Base-by-base conservation (phyloP, 768 basidiomycete species). In the Pleurotus citrinopileatus region DNA sequence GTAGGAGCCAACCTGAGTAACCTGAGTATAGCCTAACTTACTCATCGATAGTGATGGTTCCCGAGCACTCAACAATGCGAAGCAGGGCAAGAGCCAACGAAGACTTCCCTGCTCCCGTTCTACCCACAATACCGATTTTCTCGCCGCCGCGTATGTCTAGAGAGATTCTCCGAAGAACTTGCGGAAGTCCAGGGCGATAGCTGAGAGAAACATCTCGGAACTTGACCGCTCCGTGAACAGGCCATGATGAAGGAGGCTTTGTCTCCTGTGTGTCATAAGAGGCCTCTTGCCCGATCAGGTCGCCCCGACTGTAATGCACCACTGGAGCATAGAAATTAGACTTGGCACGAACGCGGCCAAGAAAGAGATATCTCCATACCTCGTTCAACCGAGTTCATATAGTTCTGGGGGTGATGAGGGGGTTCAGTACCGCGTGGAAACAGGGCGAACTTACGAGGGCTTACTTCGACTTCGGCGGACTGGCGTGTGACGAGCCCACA, bases 121-220 rank as follows among this genome's bases (percentile, higher is more conserved):
- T 66, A 50, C 42, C 88, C 7, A 91, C 87, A 32, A 91, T 80
- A 12, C 88, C 89, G 52, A 91, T 83, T 71, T 89, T 89, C 68
- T 92, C 87, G 0, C 85, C 84, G 0, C 79, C 79, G 2, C 71
- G 67, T 42, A 91, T 78, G n/a, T 68, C 68, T 59, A 91, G 43
- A 3, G 78, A 78, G 17, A 91, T 71, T 0, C 81, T 81, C 59
- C 84, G 83, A 32, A 92, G 73, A 2, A 91, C 88, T 12, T 80
- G 76, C 0, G 89, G 88, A n/a, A 91, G 71, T 3, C 84, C 87
- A 0, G 82, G 78, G 19, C 90, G 72, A 63, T 93, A 91, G 15
- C 73, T 71, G 80, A 87, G 78, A 3, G 69, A 63, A 20, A 86
- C 72, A 29, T 87, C 67, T 20, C 82, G 73, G 66, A 91, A 84